Conservation (phyloP, 257 asterid genomes). For the Solanum virginianum region DNA sequence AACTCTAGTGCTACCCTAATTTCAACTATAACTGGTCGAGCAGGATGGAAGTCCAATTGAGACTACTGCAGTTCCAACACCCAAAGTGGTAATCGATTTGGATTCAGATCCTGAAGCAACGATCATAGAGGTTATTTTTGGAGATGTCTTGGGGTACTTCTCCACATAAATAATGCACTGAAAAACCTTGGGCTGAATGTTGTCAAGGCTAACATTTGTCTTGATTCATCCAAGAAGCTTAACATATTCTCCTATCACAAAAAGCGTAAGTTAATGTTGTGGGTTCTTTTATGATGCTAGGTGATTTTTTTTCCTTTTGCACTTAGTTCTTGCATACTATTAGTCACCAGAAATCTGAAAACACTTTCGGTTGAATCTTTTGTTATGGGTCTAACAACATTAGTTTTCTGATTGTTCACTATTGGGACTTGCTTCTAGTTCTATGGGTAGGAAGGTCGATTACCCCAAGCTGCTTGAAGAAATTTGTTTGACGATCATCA, state of each 20-base stretch:
- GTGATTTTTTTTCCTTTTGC: neutral
- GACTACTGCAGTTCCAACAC: constrained; percentile 55
- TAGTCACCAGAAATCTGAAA: neutral
- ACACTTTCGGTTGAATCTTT: neutral
- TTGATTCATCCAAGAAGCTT: constrained; percentile 94
- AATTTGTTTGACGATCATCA: constrained; percentile 94
- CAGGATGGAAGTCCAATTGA: constrained; percentile 59
- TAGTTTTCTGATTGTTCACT: neutral
- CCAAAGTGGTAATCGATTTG: constrained; percentile 74
- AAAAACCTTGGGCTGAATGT: constrained; percentile 82
- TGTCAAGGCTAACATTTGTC: constrained; percentile 79
- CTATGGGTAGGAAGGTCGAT: constrained; percentile 81
- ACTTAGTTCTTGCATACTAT: neutral
- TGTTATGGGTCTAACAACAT: neutral
- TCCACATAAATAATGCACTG: constrained; percentile 82
- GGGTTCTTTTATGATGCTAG: neutral
- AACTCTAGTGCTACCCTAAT: too few species aligned
- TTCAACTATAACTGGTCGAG: neutral
- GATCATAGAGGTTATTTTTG: constrained; percentile 78
- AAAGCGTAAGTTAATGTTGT: constrained; percentile 50
- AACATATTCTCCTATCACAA: constrained; percentile 78
- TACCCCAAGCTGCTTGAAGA: constrained; percentile 98
- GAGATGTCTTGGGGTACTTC: constrained; percentile 92
- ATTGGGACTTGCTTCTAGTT: constrained; percentile 23
- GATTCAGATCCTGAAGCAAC: constrained; percentile 92